A percentile compares a stretch with the other conserved stretches of the same genome.
phyloP scores from a whole-genome alignment of 495 filamentous ascomycete species.

The Talaromyces adpressus region DNA sequence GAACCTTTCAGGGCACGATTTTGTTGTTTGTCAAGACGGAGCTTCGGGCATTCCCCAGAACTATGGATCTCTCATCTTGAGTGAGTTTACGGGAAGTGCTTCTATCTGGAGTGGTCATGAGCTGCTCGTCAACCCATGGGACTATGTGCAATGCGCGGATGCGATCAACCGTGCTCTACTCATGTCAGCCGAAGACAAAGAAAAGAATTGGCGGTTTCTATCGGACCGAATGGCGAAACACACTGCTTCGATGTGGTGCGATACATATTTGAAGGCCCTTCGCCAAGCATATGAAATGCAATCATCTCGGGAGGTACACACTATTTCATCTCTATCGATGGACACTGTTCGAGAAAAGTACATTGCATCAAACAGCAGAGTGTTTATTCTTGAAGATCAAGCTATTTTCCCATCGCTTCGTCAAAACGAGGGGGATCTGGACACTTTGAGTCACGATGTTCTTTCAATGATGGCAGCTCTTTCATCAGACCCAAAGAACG shows the following conservation, averaged over 20 bases:
- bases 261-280: conserved; percentile 50
- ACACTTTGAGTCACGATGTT: not conserved
- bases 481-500: conserved; percentile 60
- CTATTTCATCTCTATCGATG: conserved; percentile 63
- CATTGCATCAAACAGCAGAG: conserved; percentile 44
- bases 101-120: conserved; percentile 68
- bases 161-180: conserved; percentile 69
- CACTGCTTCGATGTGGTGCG: conserved; percentile 71
- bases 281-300: conserved; percentile 63
- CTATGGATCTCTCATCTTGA: conserved; percentile 79
- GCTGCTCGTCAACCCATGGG: conserved; percentile 88
- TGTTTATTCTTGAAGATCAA: conserved; percentile 82
- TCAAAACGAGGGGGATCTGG: not conserved
- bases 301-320: conserved; percentile 58
- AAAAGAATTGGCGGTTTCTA: conserved; percentile 63
- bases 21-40: conserved; percentile 79
- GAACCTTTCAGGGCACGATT: conserved; percentile 87
- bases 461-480: conserved; percentile 61
- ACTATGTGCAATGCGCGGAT: conserved; percentile 74
- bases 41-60: conserved; percentile 52
- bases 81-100: conserved; percentile 88
- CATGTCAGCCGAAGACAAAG: conserved; percentile 64
- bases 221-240: conserved; percentile 60
- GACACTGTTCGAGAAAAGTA: conserved; percentile 54
- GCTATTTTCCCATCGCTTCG: conserved; percentile 63